Evolutionary conservation across 2,329 filamentous ascomycete genomes (phyloP), one percentile per base, ranked within the genome.

Genomic region (Bipolaris zeicola): DNA sequence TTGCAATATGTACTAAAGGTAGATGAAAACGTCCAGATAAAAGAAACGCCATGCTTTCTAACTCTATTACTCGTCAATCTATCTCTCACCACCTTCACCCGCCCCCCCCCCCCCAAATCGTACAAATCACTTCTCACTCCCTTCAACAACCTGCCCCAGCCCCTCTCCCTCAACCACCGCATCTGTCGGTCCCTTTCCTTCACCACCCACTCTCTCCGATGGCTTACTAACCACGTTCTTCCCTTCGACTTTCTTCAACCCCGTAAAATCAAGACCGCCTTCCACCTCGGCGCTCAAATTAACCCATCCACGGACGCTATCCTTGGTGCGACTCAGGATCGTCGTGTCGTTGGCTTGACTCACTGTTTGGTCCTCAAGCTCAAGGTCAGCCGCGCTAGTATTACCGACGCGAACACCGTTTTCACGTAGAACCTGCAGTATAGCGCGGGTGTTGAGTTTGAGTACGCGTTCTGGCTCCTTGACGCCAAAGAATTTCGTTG

Each of bases 401-500:
- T 68, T 62, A 11, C 77, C 77, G 3, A 82, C 74, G 57, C 80
- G 74, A 1, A 77, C 65, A 0, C 76, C 76, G 11, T 65, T 66
- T 31, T 81, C 74, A n/a, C 80, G 67, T 38, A 90, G 74, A 82
- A 91, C 61, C 80, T 98, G 68, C 87, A 97, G 77, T 76, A 97
- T 67, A 83, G 97, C 60, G 77, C 97, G 59, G 85, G 92, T 38
- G 87, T 98, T 78, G 86, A 99, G 80, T 77, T 95, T 70, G 83
- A 96, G 77, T 86, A 96, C 71, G 88, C 92, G 47, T 78, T 97
- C 70, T 78, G 95, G 71, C 77, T 92, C 71, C 78, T 96, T 78
- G 0, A 80, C 80, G 52, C 82, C 82, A 53, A 81, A 79, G 10
- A 82, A 70, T 41, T 79, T 78, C 45, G 78, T 79, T 7, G 80